Evolutionary conservation across 2,329 filamentous ascomycete genomes (phyloP), one percentile per base, ranked within the genome.

Genomic region (Cladosporium oxysporum): DNA sequence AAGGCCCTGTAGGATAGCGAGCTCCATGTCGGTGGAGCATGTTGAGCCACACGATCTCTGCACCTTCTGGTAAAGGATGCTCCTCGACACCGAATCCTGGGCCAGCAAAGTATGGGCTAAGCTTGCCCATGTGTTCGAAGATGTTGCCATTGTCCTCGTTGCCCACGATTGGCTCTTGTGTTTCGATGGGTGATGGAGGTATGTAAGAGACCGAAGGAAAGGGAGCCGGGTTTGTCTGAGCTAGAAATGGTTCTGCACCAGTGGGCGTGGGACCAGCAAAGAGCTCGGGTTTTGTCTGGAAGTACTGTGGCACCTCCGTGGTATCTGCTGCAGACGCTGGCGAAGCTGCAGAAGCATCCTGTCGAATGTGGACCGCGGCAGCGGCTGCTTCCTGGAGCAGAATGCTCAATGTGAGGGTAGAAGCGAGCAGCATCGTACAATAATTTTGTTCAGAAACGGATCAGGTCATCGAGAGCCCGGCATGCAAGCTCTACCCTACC

Each of bases 11-110:
- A 0, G 91, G 91, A 76, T 93, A 93, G 21, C 91, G 84, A 47
- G 89, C 84, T 11, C 91, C 91, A 74, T 93, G 90, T 1, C 91
- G 86, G 14, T 88, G 89, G 4, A 92, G 81, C 87, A 92, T 89
- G 79, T 90, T 80, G 50, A 93, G 80, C 79, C 91, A 89, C 26
- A 88, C 81, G 58, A 92, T 90, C 66, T 89, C 87, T 0, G 90
- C 85, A 12, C 87, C 89, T 6, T 81, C 76, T 0, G 90, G 90
- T 14, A 91, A 76, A 2, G 89, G 82, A 71, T 89, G 90, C 76
- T 93, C 91, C 16, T 89, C 81, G 0, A 91, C 89, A 3, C 91
- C 91, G 69, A 92, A 93, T 1, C 91, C 91, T 44, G 89, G 85
- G 63, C 89, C 87, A 0, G 90, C 87, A 67, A 85, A 86, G 76